Percentiles rank a stretch among this genome's conserved stretches.
Conservation (phyloP, 2,329 filamentous ascomycete genomes). For the Claviceps sorghi region DNA sequence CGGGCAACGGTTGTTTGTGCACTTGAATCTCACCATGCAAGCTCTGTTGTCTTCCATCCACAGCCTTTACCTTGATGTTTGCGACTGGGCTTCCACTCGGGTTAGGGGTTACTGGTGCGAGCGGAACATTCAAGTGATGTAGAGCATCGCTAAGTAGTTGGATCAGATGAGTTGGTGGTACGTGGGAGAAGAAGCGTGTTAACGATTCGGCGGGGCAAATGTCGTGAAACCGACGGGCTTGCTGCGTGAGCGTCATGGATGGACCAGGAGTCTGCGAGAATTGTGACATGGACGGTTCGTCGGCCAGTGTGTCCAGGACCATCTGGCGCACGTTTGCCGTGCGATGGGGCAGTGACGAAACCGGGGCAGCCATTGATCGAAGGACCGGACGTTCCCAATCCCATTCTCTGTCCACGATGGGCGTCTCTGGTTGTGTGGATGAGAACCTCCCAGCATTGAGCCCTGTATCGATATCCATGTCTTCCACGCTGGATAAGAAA, state of each 20-base stretch:
- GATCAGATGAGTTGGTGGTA: constrained; percentile 59
- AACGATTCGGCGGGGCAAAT: constrained; percentile 79
- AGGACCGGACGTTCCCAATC: constrained; percentile 72
- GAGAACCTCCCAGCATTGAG: constrained; percentile 40
- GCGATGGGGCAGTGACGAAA: constrained; percentile 20
- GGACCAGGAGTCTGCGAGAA: constrained; percentile 69
- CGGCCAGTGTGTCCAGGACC: constrained; percentile 51
- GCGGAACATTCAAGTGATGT: constrained; percentile 71
- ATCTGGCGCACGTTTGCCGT: constrained; percentile 22
- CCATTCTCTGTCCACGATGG: constrained; percentile 59
- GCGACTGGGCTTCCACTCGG: constrained; percentile 41
- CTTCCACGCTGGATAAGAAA: constrained; percentile 23
- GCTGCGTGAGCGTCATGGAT: constrained; percentile 74
- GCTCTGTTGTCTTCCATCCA: constrained; percentile 57
- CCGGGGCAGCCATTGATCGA: constrained; percentile 32
- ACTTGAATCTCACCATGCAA: constrained; percentile 63
- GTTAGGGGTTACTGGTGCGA: constrained; percentile 34
- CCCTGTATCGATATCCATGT: constrained; percentile 55
- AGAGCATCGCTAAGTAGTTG: constrained; percentile 69
- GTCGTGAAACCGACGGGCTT: constrained; percentile 74
- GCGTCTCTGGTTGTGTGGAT: constrained; percentile 74
- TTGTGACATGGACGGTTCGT: constrained; percentile 77
- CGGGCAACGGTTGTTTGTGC: constrained; percentile 46
- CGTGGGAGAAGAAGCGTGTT: constrained; percentile 81
- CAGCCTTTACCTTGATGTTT: constrained; percentile 58